These are phyloP conservation scores for Boletus sensibilis DNA, from an alignment of 768 basidiomycete genomes.

Conservation along the genomic window DNA sequence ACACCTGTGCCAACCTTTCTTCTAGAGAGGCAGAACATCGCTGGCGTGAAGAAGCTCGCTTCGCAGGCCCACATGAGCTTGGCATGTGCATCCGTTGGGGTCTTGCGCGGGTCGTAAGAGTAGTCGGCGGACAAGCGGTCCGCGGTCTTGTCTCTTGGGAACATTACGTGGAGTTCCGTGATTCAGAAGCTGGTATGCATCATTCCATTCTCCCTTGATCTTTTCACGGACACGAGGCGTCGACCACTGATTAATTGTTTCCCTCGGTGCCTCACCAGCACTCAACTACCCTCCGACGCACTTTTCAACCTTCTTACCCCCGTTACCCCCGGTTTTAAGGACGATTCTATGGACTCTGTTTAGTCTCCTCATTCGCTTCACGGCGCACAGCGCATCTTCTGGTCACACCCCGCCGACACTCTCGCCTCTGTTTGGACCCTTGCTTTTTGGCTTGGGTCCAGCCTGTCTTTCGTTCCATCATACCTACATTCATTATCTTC, in stretches of 20 bases:
- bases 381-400: conserved; percentile 78
- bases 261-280: conserved; percentile 34
- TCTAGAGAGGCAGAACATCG: conserved; percentile 46
- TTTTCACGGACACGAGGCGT: conserved; percentile 26
- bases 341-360: conserved; percentile 68
- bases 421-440: conserved; percentile 84
- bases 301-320: conserved; percentile 66
- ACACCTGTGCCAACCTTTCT: conserved; percentile 45
- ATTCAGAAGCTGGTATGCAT: conserved; percentile 74
- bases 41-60: conserved; percentile 79
- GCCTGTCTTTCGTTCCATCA: conserved; percentile 51
- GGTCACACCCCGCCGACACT: conserved; percentile 91
- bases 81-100: conserved; percentile 95
- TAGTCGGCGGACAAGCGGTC: conserved; percentile 67
- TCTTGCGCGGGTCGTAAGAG: conserved; percentile 72
- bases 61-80: conserved; percentile 84
- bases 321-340: conserved; percentile 52
- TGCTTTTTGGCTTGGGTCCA: conserved; percentile 79
- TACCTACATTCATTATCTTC: conserved; percentile 71
- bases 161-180: conserved; percentile 76
- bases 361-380: conserved; percentile 76
- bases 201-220: conserved; percentile 19
- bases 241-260: conserved; percentile 19
- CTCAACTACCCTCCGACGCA: conserved; percentile 68
- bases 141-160: conserved; percentile 87